Evolutionary conservation across 1,284 basidiomycete genomes (phyloP).

Genomic region (Malassezia dermatis): DNA sequence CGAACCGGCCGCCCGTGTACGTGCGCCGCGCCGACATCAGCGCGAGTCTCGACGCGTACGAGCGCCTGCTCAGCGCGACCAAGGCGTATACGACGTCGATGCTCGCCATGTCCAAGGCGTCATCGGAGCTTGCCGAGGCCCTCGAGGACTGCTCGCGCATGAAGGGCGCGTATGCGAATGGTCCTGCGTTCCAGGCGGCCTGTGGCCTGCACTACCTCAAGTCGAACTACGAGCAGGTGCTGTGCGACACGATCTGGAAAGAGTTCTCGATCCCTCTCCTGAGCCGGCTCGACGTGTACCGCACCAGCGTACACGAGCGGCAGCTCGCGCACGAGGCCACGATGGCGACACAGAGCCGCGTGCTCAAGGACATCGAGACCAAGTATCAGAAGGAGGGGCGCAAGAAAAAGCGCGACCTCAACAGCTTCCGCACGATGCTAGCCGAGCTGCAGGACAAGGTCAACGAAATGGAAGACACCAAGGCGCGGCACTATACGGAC

Average conservation of each 20-base stretch:
- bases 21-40: slow-evolving; percentile 71
- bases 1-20: slow-evolving; percentile 57
- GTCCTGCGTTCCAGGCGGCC: slow-evolving; percentile 35
- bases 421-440: slow-evolving; percentile 34
- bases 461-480: slow-evolving; percentile 71
- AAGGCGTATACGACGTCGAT: slow-evolving; percentile 74
- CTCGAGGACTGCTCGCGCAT: slow-evolving; percentile 40
- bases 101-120: slow-evolving; percentile 70
- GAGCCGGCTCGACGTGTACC: slow-evolving; percentile 72
- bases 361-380: slow-evolving; percentile 79
- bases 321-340: slow-evolving; percentile 40
- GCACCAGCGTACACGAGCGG: slow-evolving; percentile 56
- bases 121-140: slow-evolving; percentile 70
- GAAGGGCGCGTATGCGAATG: slow-evolving; percentile 40
- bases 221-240: slow-evolving; percentile 79
- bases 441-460: slow-evolving; percentile 72
- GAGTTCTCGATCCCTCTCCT: slow-evolving; percentile 80
- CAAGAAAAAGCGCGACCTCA: slow-evolving; percentile 58
- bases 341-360: slow-evolving; percentile 63
- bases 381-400: slow-evolving; percentile 63
- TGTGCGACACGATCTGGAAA: slow-evolving; percentile 76
- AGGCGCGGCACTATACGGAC: slow-evolving; percentile 67
- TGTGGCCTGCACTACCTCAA: slow-evolving; percentile 76
- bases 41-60: slow-evolving; percentile 65
- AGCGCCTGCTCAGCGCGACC: slow-evolving; percentile 69